phyloP scores from a whole-genome alignment of 257 asterid genomes.

The Solanum rostratum region DNA sequence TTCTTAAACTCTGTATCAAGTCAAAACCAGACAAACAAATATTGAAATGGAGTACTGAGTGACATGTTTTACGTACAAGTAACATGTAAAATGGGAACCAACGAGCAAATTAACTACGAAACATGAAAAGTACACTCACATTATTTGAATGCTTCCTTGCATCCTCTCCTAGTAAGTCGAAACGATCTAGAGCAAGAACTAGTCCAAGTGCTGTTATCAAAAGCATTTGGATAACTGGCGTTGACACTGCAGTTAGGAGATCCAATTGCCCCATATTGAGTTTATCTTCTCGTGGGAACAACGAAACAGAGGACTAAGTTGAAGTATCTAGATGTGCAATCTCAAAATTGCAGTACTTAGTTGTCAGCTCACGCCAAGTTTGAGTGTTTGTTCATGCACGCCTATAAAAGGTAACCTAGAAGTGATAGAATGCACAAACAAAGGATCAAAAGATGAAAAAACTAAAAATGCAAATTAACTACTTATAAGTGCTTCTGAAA shows the following conservation, averaged over 20 bases:
- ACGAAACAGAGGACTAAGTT: neutral
- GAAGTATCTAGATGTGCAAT: neutral
- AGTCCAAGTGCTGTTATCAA: constrained; percentile 71
- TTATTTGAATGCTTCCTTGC: constrained; percentile 77
- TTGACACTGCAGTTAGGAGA: constrained; percentile 56
- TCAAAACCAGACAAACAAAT: too few species aligned
- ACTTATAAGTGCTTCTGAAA: too few species aligned
- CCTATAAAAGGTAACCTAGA: neutral
- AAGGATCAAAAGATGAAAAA: neutral
- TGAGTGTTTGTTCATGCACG: neutral
- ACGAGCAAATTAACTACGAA: neutral
- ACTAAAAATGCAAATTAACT: neutral
- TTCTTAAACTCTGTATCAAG: too few species aligned
- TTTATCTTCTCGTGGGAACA: neutral
- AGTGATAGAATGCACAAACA: neutral
- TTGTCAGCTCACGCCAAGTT: neutral
- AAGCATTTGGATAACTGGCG: constrained; percentile 68
- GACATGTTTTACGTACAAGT: neutral
- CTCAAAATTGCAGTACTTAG: neutral
- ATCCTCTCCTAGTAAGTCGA: constrained; percentile 55
- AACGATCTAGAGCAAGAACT: constrained; percentile 45
- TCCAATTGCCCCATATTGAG: constrained; percentile 41
- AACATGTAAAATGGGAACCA: neutral
- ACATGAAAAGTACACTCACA: constrained; percentile 16
- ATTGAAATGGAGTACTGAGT: too few species aligned